These are phyloP conservation scores for Skeletonema costatum DNA, from an alignment of 108 stramenopile species.

Conservation along the genomic window DNA sequence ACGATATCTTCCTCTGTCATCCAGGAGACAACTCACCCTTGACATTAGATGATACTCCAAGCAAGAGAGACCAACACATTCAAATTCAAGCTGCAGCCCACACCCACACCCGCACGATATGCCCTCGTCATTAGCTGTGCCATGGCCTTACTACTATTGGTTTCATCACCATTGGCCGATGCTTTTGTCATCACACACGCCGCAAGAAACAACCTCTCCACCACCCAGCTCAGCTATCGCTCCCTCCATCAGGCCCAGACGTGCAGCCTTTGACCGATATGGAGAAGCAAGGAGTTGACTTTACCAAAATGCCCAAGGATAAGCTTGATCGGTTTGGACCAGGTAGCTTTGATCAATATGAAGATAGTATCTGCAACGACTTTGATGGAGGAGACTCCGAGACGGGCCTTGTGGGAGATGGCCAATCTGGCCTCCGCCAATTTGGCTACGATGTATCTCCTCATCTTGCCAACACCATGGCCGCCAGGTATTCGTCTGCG, in stretches of 20 bases:
- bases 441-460: too few species aligned
- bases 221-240: constrained; percentile 21
- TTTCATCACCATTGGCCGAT: not conserved
- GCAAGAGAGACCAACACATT: not conserved
- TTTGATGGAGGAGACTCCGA: too few species aligned
- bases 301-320: constrained; percentile 55
- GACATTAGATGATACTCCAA: not conserved
- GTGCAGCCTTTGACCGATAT: constrained; percentile 29
- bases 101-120: not conserved
- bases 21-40: not conserved
- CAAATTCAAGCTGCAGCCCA: not conserved
- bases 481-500: constrained; percentile 20
- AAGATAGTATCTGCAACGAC: too few species aligned
- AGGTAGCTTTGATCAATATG: too few species aligned
- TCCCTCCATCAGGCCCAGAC: not conserved
- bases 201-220: not conserved
- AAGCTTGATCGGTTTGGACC: constrained; percentile 30
- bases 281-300: constrained; percentile 40
- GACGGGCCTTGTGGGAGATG: too few species aligned
- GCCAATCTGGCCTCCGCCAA: too few species aligned
- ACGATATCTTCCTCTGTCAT: not conserved
- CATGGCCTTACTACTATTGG: not conserved
- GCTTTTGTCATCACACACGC: not conserved
- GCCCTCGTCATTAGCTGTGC: not conserved
- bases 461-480: not conserved